Percentiles rank a stretch among this genome's conserved stretches.
phyloP scores from a whole-genome alignment of 495 filamentous ascomycete species.

The Penicillium cinerascens region DNA sequence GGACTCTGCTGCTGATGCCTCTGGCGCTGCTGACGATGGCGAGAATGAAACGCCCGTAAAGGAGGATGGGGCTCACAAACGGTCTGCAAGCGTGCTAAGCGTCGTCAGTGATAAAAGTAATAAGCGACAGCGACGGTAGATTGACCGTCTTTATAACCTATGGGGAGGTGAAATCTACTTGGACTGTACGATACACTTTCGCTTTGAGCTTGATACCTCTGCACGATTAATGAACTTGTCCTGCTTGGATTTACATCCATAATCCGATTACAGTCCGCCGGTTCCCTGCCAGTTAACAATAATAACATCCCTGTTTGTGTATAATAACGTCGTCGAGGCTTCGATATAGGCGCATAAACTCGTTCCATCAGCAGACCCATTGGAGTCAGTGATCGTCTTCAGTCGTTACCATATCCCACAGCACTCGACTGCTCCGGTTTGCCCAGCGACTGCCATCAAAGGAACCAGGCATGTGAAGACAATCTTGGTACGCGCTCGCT shows the following conservation, averaged over 20 bases:
- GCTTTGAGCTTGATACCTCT: slow-evolving; percentile 23
- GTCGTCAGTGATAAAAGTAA: slow-evolving; percentile 62
- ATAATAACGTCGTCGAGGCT: slow-evolving; percentile 3
- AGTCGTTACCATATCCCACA: slow-evolving; percentile 8
- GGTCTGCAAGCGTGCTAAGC: slow-evolving; percentile 74
- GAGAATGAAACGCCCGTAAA: slow-evolving; percentile 11
- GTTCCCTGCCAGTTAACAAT: slow-evolving; percentile 12
- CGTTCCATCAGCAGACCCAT: neutral
- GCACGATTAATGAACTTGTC: slow-evolving; percentile 38
- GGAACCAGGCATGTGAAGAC: slow-evolving; percentile 28
- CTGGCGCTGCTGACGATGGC: neutral
- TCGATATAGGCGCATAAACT: neutral
- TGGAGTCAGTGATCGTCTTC: neutral
- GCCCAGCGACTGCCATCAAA: slow-evolving; percentile 30
- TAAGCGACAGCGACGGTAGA: slow-evolving; percentile 68
- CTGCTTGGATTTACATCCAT: slow-evolving; percentile 14
- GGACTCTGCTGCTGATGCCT: slow-evolving; percentile 13
- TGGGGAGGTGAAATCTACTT: slow-evolving; percentile 8
- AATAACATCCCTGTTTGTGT: slow-evolving; percentile 1
- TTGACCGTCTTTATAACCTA: neutral
- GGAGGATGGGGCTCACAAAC: slow-evolving; percentile 52
- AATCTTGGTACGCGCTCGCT: slow-evolving; percentile 26
- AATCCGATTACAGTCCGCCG: slow-evolving; percentile 6
- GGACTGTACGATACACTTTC: slow-evolving; percentile 8
- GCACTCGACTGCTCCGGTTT: slow-evolving; percentile 19